Evolutionary conservation across 352 stramenopile genomes (phyloP), one percentile per base, ranked within the genome.

Genomic region (Lagenidium giganteum): DNA sequence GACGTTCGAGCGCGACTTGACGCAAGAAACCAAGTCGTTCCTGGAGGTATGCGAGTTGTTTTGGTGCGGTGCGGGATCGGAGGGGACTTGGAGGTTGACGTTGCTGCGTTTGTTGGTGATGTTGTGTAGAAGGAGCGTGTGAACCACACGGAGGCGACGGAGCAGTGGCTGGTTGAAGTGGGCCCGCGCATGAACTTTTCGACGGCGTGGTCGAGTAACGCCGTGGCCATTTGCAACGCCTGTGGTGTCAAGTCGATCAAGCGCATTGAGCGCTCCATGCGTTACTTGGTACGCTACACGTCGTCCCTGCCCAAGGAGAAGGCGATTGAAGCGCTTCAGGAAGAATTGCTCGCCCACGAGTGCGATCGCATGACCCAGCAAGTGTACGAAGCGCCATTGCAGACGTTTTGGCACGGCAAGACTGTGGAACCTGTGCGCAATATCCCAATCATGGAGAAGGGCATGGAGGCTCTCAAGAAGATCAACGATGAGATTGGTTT

Each of bases 321-420:
- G 27, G 66, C 54, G 4, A 23, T 61, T 3, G 57, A 70, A 32
- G 69, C 57, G 34, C 42, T 89, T 12, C 40, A 93, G 43, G 49
- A 70, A 5, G 62, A 60, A 16, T 55, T 87, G 23, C 58, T 98
- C 0, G 53, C 80, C 20, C 56, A 47, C 5, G 64, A 95, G 51
- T 81, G 98, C 44, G 81, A 93, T 51, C 83, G 96, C 41, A 99
- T 99, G 97, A 99, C 97, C n/a, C 96, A 99, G 72, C 49, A 93
- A 47, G 83, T 98, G 50, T 99, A 98, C 60, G 24, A 67, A 1
- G 55, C 68, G 54, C 81, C 94, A n/a, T 65, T 99, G 17, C 56
- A 61, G 8, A 93, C 74, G 17, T 99, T 99, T 52, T 89, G 88
- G 60, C 82, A 90, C 39, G 77, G 70, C 35, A 80, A 87, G 47